A percentile compares a stretch with the other conserved stretches of the same genome.
These are phyloP conservation scores for Fusarium siculi DNA, from an alignment of 2,329 filamentous ascomycete genomes.

Conservation along the genomic window DNA sequence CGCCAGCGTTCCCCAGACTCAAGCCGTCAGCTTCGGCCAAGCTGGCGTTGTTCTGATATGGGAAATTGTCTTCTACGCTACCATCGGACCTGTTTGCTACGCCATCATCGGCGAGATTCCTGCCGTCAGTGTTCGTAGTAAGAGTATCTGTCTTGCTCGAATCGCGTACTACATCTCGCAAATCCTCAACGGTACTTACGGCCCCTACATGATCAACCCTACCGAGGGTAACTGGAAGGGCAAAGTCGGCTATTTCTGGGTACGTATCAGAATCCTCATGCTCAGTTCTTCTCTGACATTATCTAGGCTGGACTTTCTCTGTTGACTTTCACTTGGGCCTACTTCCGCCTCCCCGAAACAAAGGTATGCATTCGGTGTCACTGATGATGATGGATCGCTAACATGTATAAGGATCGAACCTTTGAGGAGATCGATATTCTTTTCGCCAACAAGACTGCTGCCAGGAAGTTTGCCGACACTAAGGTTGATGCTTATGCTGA, in stretches of 20 bases:
- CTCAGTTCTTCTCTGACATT: background rate
- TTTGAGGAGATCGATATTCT: slow-evolving; percentile 51
- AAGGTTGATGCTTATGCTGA: slow-evolving; percentile 13
- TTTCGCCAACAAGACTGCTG: slow-evolving; percentile 46
- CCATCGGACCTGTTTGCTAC: slow-evolving; percentile 56
- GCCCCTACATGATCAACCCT: slow-evolving; percentile 49
- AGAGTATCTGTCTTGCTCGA: slow-evolving; percentile 55
- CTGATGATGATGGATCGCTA: rapidly evolving
- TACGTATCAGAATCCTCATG: rapidly evolving
- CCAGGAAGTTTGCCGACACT: slow-evolving; percentile 49
- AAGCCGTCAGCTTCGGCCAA: slow-evolving; percentile 48
- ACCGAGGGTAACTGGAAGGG: slow-evolving; percentile 50
- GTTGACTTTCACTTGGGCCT: slow-evolving; percentile 47
- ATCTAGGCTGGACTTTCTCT: slow-evolving; percentile 40
- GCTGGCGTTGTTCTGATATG: slow-evolving; percentile 56
- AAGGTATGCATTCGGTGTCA: background rate
- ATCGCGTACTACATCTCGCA: slow-evolving; percentile 44
- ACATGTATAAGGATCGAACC: slow-evolving; percentile 22
- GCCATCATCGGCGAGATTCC: slow-evolving; percentile 56
- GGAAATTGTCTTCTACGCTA: slow-evolving; percentile 56
- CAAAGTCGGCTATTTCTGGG: slow-evolving; percentile 49
- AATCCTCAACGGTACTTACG: slow-evolving; percentile 46
- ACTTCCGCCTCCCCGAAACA: slow-evolving; percentile 50
- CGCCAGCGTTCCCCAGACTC: slow-evolving; percentile 37
- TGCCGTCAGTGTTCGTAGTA: slow-evolving; percentile 54